Evolutionary conservation across 2,329 filamentous ascomycete species (phyloP), one percentile per base, ranked within the genome.

Genomic region (Exophiala sp.): DNA sequence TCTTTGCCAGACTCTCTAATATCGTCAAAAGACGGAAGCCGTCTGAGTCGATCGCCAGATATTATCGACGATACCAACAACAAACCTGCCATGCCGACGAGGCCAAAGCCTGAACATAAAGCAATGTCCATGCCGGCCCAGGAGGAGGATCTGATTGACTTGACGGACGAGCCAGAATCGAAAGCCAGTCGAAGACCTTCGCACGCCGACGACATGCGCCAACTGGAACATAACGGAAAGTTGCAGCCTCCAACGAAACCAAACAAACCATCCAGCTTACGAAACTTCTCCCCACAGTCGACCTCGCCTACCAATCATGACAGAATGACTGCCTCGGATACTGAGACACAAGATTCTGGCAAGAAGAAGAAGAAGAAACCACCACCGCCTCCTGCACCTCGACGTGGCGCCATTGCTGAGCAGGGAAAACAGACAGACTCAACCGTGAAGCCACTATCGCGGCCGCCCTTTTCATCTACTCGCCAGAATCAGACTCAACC

Each of bases 251-350:
- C 74, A n/a, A 59, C 65, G 3, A 72, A 72, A 57, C 75, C 75
- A 24, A 69, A 68, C 10, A 78, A 77, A 58, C 75, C 74, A 43
- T 70, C 67, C 12, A 66, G 69, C 35, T 60, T 75, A 36, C 69
- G 71, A n/a, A 70, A 70, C 11, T 63, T 66, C 12, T 63, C 68
- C 9, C 67, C 54, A 34, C 42, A 50, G 12, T 45, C 62, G 44
- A 36, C 46, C 9, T 36, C 48, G 32, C 38, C 52, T 14, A 42
- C 50, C 11, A 54, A 58, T n/a, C 50, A 52, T 12, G 46, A 55
- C n/a, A 54, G 53, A 54, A 43, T 36, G 48, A 48, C 52, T 3
- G 36, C 47, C 18, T 58, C 57, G 16, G 52, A 58, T 29, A 52
- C 52, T 4, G 57, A 60, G 34, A 35, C 34, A 10, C 54, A 54